Base-by-base conservation (phyloP, 73 alveolate species). In the Blepharisma japonicum region DNA sequence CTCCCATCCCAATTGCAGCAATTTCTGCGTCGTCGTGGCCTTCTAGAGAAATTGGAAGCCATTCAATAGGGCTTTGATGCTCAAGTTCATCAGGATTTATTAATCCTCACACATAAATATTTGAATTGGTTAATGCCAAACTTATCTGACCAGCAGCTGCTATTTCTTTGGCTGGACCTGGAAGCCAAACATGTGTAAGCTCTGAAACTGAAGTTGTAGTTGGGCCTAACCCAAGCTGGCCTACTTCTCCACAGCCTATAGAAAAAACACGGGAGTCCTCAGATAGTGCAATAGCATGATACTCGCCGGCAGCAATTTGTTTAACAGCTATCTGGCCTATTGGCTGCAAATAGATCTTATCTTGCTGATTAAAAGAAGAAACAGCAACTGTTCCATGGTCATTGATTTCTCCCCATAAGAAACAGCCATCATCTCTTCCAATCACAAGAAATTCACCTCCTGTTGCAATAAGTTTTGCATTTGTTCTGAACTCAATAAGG, bases 31-130 rank as follows among this genome's bases (percentile, higher is more conserved):
- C 50, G 2, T n/a, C 14, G 5, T n/a, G 74, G 18, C 14, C 14
- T 14, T 14, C 47, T 5, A 61, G 5, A 18, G 74, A n/a, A 14
- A 25, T 14, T 8, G 74, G 74, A 3, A 39, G 14, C 74, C 74
- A 61, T 61, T 61, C 74, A 61, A 61, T 61, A 25, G 74, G 47
- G 2, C 18, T 20, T 61, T 61, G 23, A 20, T 14, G 18, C 74
- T 61, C 74, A 61, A 61, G 74, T 25, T 61, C 74, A 14, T 61
- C 74, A 61, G 74, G 74, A 48, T 61, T 61, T n/a, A 61, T 61
- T 14, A 61, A 5, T 20, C 74, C 74, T 39, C 74, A 61, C 18
- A 61, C 74, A 61, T 61, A 61, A 61, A 61, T 39, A 61, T n/a
- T 61, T 9, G 39, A 20, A 18, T 9, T 9, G 46, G 47, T 61